Conservation (phyloP, 2,329 filamentous ascomycete genomes). For the Fusarium sulawesiense region DNA sequence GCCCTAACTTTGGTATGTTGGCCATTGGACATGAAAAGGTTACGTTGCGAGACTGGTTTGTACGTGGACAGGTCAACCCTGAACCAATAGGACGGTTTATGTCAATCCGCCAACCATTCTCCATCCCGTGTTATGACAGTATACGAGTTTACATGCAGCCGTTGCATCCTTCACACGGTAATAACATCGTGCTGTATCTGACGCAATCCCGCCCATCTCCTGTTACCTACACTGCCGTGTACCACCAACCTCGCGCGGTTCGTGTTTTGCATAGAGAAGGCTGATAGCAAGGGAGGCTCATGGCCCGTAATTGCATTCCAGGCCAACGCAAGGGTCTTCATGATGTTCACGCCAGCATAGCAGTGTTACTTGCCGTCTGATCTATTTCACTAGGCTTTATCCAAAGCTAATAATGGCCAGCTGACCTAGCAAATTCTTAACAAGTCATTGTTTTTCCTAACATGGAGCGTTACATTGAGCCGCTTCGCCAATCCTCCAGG, state of each 20-base stretch:
- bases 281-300: slow-evolving; percentile 4
- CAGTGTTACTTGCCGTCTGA: not conserved
- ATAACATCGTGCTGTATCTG: not conserved
- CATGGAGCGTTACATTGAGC: not conserved
- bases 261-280: not conserved
- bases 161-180: not conserved
- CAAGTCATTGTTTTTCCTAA: not conserved
- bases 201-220: not conserved
- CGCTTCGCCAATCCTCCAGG: not conserved
- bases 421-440: not conserved
- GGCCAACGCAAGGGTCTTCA: not conserved
- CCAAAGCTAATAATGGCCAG: not conserved
- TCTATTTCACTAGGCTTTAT: not conserved
- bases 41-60: not conserved
- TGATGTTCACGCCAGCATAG: not conserved
- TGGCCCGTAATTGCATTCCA: slow-evolving; percentile 15
- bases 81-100: not conserved
- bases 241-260: not conserved
- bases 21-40: not conserved
- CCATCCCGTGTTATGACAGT: not conserved
- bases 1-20: not conserved
- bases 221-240: not conserved
- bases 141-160: slow-evolving; percentile 5
- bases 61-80: not conserved
- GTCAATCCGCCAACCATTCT: not conserved